A percentile compares a stretch with the other conserved stretches of the same genome.
These are phyloP conservation scores for Esteya vermicola DNA, from an alignment of 2,329 filamentous ascomycete species.

Conservation along the genomic window DNA sequence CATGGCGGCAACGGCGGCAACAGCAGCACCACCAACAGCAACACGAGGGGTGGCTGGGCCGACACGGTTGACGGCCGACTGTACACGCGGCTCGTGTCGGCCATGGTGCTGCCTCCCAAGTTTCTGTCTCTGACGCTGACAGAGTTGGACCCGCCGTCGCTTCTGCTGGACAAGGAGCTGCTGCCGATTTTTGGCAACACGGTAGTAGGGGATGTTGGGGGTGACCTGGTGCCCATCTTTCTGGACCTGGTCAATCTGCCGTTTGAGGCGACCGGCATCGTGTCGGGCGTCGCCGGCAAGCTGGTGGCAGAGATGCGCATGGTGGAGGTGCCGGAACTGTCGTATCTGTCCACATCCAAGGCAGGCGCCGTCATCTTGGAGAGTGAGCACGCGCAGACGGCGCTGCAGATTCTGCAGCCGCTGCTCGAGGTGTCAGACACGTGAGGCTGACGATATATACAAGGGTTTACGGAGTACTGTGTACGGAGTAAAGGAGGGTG, in stretches of 20 bases:
- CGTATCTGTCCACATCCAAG: conserved; percentile 76
- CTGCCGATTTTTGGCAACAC: conserved; percentile 55
- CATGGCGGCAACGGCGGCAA: conserved; percentile 19
- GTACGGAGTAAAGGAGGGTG: too few relatives aligned
- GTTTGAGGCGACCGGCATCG: conserved; percentile 82
- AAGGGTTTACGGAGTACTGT: too few relatives aligned
- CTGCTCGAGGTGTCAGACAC: conserved; percentile 20
- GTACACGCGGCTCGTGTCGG: conserved; percentile 48
- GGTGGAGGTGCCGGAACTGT: conserved; percentile 56
- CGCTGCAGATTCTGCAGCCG: conserved; percentile 53
- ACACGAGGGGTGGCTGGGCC: conserved; percentile 26
- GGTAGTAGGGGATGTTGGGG: conserved; percentile 60
- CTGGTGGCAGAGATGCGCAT: conserved; percentile 58
- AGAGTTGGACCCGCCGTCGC: conserved; percentile 57
- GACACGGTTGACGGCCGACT: conserved; percentile 48
- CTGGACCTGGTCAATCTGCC: conserved; percentile 71
- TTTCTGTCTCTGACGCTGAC: conserved; percentile 66
- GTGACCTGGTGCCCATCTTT: conserved; percentile 70
- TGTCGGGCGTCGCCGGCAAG: conserved; percentile 80
- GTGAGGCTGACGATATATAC: neutral
- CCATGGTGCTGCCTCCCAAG: conserved; percentile 40
- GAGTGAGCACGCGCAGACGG: conserved; percentile 57
- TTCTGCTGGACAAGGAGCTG: conserved; percentile 57
- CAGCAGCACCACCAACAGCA: conserved; percentile 6
- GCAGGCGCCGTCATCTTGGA: conserved; percentile 82